Evolutionary conservation across 768 basidiomycete genomes (phyloP), one percentile per base, ranked within the genome.

Genomic region (Infundibulicybe gibba): DNA sequence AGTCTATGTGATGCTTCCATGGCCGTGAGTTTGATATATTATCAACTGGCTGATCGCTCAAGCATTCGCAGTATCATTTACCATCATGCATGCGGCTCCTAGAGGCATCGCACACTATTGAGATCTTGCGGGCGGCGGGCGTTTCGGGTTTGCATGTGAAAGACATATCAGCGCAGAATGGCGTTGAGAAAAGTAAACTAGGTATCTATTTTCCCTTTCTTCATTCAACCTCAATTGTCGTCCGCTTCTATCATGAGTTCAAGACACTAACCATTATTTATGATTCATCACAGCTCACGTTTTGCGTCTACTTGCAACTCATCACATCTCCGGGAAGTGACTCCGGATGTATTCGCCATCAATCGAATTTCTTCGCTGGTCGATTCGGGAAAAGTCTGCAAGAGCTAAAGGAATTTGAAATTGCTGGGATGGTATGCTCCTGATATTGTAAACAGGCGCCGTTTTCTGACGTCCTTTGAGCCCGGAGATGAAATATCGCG

Each of bases 301-400:
- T 31, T 74, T 92, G 34, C 83, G 89, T 38, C 71, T 90, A 17
- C 75, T 91, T 39, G 87, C 87, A 10, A 87, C 88, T 0, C 86
- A 89, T 57, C 87, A 90, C 60, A 77, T 90, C 44, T 87, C 30
- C 72, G 75, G 35, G 90, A 92, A 61, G 69, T 79, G 3, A 69
- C 75, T 9, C 87, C 87, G 3, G 76, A 90, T 55, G 79, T 83
- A 5, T 92, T 91, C 54, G 72, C 85, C 6, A 72, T 79, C 44
- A 91, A 85, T 55, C 76, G 87, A 32, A 72, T 88, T 46, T 83
- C 83, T 3, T 81, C 81, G 8, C 64, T 83, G 11, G 64, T 90
- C 4, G 87, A 90, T 56, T 81, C 80, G 0, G 85, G 87, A 84
- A 84, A 60, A 60, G 65, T 3, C 65, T 79, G 30, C 59, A 69